Conservation (phyloP, 148 eudicot genomes). For the Silene conica region DNA sequence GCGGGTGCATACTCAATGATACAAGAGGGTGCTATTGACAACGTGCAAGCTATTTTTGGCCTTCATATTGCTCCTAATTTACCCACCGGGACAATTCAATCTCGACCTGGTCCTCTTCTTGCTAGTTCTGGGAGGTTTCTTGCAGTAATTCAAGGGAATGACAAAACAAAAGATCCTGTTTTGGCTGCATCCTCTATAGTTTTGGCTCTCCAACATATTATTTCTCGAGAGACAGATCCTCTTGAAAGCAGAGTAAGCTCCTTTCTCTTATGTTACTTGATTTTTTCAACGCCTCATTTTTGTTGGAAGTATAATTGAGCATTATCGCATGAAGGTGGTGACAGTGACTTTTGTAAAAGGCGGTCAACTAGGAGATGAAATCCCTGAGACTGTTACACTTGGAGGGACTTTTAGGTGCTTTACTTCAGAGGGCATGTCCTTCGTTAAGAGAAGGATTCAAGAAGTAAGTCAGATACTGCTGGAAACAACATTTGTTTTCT, state of each 20-base stretch:
- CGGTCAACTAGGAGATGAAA: conserved; percentile 24
- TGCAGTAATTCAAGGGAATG: conserved; percentile 23
- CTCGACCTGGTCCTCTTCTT: conserved; percentile 30
- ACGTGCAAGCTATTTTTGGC: conserved; percentile 39
- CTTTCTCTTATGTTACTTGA: not conserved
- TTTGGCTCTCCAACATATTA: conserved; percentile 35
- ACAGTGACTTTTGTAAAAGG: conserved; percentile 26
- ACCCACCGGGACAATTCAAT: conserved; percentile 25
- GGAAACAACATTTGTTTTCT: not conserved
- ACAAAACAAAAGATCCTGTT: conserved; percentile 24
- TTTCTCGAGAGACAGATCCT: conserved; percentile 39
- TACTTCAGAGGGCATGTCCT: conserved; percentile 28
- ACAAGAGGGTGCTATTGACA: conserved; percentile 36
- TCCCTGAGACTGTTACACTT: conserved; percentile 29
- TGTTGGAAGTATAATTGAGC: not conserved
- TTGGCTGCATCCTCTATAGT: conserved; percentile 30
- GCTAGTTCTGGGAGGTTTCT: conserved; percentile 30
- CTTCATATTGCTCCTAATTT: conserved; percentile 27
- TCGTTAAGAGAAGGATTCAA: conserved; percentile 27
- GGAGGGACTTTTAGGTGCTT: conserved; percentile 35
- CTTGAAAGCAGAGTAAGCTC: conserved; percentile 25
- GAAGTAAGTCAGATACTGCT: conserved; percentile 20
- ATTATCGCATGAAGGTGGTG: conserved; percentile 18
- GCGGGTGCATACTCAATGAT: conserved; percentile 46
- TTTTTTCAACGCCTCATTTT: not conserved